Evolutionary conservation across 805 yeast genomes (phyloP).

Genomic region (Schwanniomyces vanrijiae): DNA sequence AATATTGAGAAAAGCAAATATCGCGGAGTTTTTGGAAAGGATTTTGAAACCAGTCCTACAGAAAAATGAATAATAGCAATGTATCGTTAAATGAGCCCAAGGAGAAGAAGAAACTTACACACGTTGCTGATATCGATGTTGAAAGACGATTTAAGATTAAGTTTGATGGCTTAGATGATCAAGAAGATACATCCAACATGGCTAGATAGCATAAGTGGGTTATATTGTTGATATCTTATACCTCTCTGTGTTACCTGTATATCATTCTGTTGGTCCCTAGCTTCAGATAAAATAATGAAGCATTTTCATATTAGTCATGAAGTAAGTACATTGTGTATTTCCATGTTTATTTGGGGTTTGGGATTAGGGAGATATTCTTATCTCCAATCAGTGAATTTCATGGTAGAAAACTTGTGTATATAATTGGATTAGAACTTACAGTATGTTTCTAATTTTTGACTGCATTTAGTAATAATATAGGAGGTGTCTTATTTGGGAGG

Average conservation of each 20-base stretch:
- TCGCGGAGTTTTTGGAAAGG: no score
- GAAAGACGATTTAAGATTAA: no score
- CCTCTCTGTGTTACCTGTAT: constrained; percentile 7
- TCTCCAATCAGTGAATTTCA: constrained; percentile 63
- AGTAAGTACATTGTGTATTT: constrained; percentile 25
- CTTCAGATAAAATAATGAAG: constrained; percentile 18
- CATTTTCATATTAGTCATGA: constrained; percentile 24
- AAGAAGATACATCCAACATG: no score
- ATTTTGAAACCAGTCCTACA: no score
- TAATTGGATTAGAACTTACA: constrained; percentile 19
- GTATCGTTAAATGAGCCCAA: no score
- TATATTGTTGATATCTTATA: no score
- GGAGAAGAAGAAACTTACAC: no score
- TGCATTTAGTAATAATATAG: constrained; percentile 14
- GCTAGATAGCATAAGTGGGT: no score
- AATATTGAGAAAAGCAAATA: no score
- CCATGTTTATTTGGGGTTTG: constrained; percentile 26
- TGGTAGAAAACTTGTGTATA: constrained; percentile 58
- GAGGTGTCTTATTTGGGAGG: constrained; percentile 52
- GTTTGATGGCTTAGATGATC: no score
- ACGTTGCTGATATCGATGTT: no score
- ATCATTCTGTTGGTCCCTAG: constrained; percentile 31
- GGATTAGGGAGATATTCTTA: constrained; percentile 36
- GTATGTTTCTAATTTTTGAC: constrained; percentile 23
- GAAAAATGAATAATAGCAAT: no score